Conservation (phyloP, 176 grass and related monocot species). For the Panicum miliaceum region DNA sequence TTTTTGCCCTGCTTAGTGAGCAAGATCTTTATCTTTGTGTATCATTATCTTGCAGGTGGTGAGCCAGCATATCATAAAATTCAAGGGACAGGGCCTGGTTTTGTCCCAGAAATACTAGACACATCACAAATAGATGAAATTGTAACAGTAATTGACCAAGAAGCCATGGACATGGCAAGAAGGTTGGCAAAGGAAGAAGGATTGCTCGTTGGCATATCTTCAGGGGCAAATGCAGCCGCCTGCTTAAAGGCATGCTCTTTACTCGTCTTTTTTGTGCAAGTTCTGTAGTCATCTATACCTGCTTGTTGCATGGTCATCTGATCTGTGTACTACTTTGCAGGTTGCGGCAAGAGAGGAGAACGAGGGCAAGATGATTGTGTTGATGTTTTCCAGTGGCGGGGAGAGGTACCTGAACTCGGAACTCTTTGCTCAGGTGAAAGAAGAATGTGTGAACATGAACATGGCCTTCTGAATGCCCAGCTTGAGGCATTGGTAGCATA, state of each 20-base stretch:
- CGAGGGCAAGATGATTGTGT: conserved; percentile 80
- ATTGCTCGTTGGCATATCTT: conserved; percentile 85
- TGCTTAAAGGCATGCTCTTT: conserved; percentile 66
- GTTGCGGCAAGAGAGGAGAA: conserved; percentile 74
- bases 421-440: conserved; percentile 68
- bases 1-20: neutral
- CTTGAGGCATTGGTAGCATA: neutral
- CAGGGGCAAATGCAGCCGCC: conserved; percentile 73
- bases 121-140: conserved; percentile 66
- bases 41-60: conserved; percentile 52
- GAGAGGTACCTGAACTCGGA: conserved; percentile 72
- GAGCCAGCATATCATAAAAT: conserved; percentile 70
- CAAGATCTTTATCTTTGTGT: neutral
- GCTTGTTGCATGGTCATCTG: neutral
- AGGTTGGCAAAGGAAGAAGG: conserved; percentile 90
- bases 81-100: conserved; percentile 70
- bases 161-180: conserved; percentile 75
- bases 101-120: conserved; percentile 70
- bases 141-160: conserved; percentile 62
- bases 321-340: conserved; percentile 38
- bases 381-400: conserved; percentile 67
- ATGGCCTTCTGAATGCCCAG: conserved; percentile 53
- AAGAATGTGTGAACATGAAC: conserved; percentile 67
- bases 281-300: neutral
- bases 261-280: neutral